Evolutionary conservation across 805 yeast genomes (phyloP).

Genomic region (Wickerhamomyces bisporus): DNA sequence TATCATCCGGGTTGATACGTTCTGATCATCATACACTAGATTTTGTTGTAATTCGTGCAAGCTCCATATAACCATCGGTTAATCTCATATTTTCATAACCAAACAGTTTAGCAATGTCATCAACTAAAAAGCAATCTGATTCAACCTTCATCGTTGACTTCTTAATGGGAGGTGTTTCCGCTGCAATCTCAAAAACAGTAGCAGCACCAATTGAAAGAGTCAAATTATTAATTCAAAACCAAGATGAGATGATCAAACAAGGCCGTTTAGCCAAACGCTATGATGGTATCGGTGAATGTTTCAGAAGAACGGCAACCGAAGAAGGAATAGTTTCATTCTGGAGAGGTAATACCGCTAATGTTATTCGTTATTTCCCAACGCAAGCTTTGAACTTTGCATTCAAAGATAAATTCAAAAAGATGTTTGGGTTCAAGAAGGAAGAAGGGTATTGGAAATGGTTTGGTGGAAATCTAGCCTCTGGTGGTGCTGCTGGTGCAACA

Average conservation of each 20-base stretch:
- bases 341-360: slow-evolving; percentile 98
- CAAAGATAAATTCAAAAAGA: slow-evolving; percentile 89
- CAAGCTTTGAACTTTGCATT: slow-evolving; percentile 95
- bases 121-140: background rate
- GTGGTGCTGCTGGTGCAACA: slow-evolving; percentile 95
- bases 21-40: no score
- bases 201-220: slow-evolving; percentile 96
- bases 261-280: slow-evolving; percentile 81
- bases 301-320: slow-evolving; percentile 82
- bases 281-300: slow-evolving; percentile 85
- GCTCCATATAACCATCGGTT: no score
- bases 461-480: slow-evolving; percentile 93
- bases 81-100: no score
- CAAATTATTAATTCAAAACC: slow-evolving; percentile 89
- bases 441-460: slow-evolving; percentile 87
- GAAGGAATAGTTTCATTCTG: slow-evolving; percentile 90
- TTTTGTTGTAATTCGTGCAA: no score
- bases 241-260: slow-evolving; percentile 94
- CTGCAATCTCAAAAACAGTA: slow-evolving; percentile 95
- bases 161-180: slow-evolving; percentile 96
- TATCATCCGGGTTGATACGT: no score
- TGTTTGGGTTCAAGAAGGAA: slow-evolving; percentile 92
- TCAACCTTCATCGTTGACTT: slow-evolving; percentile 49
- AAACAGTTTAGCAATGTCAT: no score
- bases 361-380: slow-evolving; percentile 96